phyloP scores from a whole-genome alignment of 768 basidiomycete species.

The Suillus luteus region DNA sequence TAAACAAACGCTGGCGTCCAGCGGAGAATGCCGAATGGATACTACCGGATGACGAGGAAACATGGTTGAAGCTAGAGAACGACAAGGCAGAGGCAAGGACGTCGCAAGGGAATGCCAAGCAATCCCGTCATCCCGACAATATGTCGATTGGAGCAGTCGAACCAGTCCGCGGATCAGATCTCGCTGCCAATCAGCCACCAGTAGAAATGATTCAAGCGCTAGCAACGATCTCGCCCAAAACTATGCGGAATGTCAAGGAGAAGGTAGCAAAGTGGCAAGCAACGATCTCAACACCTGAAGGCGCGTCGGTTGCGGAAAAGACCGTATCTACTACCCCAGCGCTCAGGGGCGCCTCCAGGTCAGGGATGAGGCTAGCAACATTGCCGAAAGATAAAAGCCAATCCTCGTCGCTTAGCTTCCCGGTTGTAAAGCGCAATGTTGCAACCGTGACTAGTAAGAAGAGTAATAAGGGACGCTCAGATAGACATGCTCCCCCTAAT shows the following conservation, averaged over 20 bases:
- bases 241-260: constrained; percentile 32
- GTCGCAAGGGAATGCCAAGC: constrained; percentile 20
- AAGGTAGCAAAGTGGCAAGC: constrained; percentile 41
- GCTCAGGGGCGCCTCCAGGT: constrained; percentile 13
- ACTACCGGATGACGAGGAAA: constrained; percentile 49
- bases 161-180: background rate
- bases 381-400: constrained; percentile 17
- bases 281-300: constrained; percentile 21
- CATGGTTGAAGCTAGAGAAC: constrained; percentile 51
- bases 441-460: constrained; percentile 27
- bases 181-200: constrained; percentile 5
- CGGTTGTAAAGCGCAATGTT: constrained; percentile 43
- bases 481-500: constrained; percentile 8
- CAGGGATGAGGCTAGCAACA: background rate
- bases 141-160: constrained; percentile 2
- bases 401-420: constrained; percentile 41
- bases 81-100: constrained; percentile 25
- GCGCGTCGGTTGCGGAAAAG: constrained; percentile 4
- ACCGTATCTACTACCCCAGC: constrained; percentile 14
- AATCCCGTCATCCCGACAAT: constrained; percentile 13
- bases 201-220: constrained; percentile 10
- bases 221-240: constrained; percentile 27
- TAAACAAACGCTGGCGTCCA: constrained; percentile 22
- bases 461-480: constrained; percentile 12
- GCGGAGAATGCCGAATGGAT: constrained; percentile 34